Evolutionary conservation across 1,284 basidiomycete genomes (phyloP).

Genomic region (Ganoderma boninense): DNA sequence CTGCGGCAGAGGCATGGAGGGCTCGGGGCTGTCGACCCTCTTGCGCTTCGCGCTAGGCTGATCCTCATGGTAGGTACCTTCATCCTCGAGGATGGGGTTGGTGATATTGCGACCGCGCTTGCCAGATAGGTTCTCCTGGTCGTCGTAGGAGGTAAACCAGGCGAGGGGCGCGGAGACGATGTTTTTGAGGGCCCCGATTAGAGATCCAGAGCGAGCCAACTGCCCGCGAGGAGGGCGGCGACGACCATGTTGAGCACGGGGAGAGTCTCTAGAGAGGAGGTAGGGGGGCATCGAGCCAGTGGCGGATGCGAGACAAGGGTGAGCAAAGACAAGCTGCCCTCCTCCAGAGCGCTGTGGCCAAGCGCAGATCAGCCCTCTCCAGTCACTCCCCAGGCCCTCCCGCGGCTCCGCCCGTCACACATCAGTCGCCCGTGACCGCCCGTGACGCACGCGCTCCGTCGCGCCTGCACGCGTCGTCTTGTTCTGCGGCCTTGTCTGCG

Average conservation of each 20-base stretch:
- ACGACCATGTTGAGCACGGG: constrained; percentile 29
- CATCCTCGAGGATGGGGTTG: constrained; percentile 24
- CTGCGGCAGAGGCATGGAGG: constrained; percentile 24
- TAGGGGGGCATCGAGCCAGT: constrained; percentile 30
- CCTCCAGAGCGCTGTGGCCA: constrained; percentile 24
- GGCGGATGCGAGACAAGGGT: constrained; percentile 28
- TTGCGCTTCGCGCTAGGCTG: constrained; percentile 40
- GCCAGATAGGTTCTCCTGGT: constrained; percentile 34
- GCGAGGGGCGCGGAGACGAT: constrained; percentile 39
- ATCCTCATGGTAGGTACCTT: constrained; percentile 32
- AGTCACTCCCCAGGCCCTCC: constrained; percentile 3
- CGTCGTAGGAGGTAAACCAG: constrained; percentile 37
- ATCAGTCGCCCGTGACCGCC: constrained; percentile 16
- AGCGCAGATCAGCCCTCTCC: constrained; percentile 6
- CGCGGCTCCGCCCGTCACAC: constrained; percentile 18
- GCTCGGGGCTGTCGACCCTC: constrained; percentile 38
- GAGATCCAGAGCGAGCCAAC: constrained; percentile 38
- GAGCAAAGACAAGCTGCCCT: constrained; percentile 12
- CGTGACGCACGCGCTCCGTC: constrained; percentile 28
- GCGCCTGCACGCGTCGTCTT: constrained; percentile 16
- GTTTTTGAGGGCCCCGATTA: constrained; percentile 42
- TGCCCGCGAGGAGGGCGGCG: constrained; percentile 29
- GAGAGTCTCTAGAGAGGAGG: constrained; percentile 29
- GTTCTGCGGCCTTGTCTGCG: constrained; percentile 8
- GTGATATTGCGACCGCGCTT: constrained; percentile 34